Percentiles rank a stretch among this genome's conserved stretches.
Conservation (phyloP, 441 rosid species). For the Pelargonium fulgidum region DNA sequence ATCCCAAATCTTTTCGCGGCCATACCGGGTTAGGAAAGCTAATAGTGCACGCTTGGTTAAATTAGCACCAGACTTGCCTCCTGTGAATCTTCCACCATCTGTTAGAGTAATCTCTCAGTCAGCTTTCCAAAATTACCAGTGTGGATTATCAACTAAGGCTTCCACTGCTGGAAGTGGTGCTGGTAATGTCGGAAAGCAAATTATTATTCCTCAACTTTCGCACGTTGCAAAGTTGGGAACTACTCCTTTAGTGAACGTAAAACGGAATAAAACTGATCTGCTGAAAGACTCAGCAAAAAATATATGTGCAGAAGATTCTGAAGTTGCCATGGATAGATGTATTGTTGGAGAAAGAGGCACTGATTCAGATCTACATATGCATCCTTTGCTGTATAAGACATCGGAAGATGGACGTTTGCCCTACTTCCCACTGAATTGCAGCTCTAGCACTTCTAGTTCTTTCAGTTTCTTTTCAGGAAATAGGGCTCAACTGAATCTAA, state of each 20-base stretch:
- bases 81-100: slow-evolving; percentile 87
- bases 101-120: slow-evolving; percentile 79
- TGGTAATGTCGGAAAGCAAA: slow-evolving; percentile 35
- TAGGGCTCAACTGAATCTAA: slow-evolving; percentile 68
- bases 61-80: slow-evolving; percentile 90
- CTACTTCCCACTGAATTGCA: slow-evolving; percentile 44
- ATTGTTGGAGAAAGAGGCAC: slow-evolving; percentile 35
- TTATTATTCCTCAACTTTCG: slow-evolving; percentile 31
- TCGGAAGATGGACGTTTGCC: slow-evolving; percentile 52
- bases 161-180: slow-evolving; percentile 22
- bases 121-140: slow-evolving; percentile 42
- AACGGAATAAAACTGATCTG: slow-evolving; percentile 30
- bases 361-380: slow-evolving; percentile 70
- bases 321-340: slow-evolving; percentile 38
- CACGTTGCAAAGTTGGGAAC: slow-evolving; percentile 24
- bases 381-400: slow-evolving; percentile 79
- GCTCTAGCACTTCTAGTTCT: slow-evolving; percentile 39
- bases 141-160: slow-evolving; percentile 34
- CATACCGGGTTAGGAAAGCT: slow-evolving; percentile 41
- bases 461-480: slow-evolving; percentile 72
- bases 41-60: slow-evolving; percentile 57
- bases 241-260: slow-evolving; percentile 19
- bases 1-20: slow-evolving; percentile 37
- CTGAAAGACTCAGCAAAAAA: slow-evolving; percentile 27
- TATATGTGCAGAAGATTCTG: slow-evolving; percentile 34